Evolutionary conservation across 2,329 filamentous ascomycete genomes (phyloP), one percentile per base, ranked within the genome.

Genomic region (Aspergillus terreus): DNA sequence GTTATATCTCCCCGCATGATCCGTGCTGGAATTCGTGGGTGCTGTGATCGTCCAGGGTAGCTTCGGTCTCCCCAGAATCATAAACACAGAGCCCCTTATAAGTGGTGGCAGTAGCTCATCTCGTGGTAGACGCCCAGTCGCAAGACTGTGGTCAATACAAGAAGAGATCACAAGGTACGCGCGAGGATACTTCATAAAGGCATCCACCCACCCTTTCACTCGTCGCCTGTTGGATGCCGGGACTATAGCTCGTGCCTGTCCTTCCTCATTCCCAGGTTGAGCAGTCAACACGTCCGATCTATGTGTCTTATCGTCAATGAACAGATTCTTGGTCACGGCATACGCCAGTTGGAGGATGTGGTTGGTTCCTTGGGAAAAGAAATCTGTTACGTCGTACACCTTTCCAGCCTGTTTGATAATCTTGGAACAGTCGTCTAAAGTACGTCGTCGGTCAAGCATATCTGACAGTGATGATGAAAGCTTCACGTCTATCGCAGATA

Each of bases 121-220:
- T 12, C 53, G 56, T 4, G 62, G 63, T 1, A 65, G 30, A 7
- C 55, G 49, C 0, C 59, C 59, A 7, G 57, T 49, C 1, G 58
- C 40, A 4, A 64, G 50, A 14, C 56, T 60, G 23, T 64, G 61
- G 21, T 66, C 62, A 12, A 65, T 56, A 1, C 53, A 58, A 2
- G 54, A 63, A 3, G 62, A 66, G 19, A 64, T 63, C 6, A 63
- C 54, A 2, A 65, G 55, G 38, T 64, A 66, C 1, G 62, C 63
- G 12, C 58, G 57, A 1, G 61, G 61, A 25, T 52, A 63, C 14
- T 45, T 49, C 6, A 63, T 32, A 32, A 63, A 65, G 1, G 63
- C 63, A 7, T 63, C 61, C n/a, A 59, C 47, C 63, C 62, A 65
- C 11, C 50, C 58, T 7, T 50, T 59, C 12, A 55, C 57, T 2